Evolutionary conservation across 345 rosid genomes (phyloP).

Genomic region (Microthlaspi erraticum): DNA sequence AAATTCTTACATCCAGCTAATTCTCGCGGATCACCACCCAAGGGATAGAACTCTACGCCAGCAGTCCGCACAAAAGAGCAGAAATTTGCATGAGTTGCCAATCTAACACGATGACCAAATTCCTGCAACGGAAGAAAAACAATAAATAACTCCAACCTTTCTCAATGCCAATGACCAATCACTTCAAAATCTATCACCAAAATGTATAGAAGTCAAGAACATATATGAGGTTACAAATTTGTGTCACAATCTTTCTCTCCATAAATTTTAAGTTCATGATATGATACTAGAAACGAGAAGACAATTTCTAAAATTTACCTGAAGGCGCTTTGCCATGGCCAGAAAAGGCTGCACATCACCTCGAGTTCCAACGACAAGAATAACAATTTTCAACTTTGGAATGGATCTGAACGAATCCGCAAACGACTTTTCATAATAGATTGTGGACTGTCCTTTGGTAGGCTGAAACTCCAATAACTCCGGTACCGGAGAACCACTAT

Average conservation of each 20-base stretch:
- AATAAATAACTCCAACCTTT: neutral
- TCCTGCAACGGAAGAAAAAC: constrained; percentile 59
- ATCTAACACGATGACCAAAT: constrained; percentile 90
- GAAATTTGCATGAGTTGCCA: constrained; percentile 97
- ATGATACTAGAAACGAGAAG: neutral
- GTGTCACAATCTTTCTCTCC: neutral
- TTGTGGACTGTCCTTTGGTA: constrained; percentile 53
- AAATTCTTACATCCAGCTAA: constrained; percentile 90
- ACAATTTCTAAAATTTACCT: constrained; percentile 52
- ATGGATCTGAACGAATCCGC: constrained; percentile 59
- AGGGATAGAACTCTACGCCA: constrained; percentile 87
- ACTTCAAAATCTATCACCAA: neutral
- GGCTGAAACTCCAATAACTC: constrained; percentile 77
- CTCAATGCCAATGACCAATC: constrained; percentile 12
- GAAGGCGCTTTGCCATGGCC: constrained; percentile 96
- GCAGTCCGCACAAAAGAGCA: constrained; percentile 75
- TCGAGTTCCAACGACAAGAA: constrained; percentile 97
- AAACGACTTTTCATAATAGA: constrained; percentile 47
- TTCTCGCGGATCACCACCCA: constrained; percentile 96
- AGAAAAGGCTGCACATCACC: constrained; percentile 98
- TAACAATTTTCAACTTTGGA: constrained; percentile 76
- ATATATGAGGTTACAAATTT: neutral
- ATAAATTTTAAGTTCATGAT: constrained; percentile 1
- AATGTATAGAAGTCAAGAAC: constrained; percentile 7
- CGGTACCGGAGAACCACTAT: constrained; percentile 66